phyloP scores from a whole-genome alignment of 2,329 filamentous ascomycete genomes.

The Colletotrichum karsti region DNA sequence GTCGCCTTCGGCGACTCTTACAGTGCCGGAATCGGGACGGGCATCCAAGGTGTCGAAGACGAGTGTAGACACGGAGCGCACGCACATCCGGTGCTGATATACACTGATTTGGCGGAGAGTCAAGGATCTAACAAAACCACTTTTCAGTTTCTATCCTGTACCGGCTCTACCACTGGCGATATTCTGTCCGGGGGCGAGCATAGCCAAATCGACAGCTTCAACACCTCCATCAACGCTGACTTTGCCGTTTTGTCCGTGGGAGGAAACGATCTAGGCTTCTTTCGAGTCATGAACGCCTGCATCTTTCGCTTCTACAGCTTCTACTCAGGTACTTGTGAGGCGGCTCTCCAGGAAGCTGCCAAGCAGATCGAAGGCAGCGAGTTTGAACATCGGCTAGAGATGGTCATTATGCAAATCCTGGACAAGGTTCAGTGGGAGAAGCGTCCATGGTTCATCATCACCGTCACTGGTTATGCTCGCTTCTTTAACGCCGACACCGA shows the following conservation, averaged over 20 bases:
- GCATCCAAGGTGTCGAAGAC: slow-evolving; percentile 47
- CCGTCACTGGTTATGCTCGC: slow-evolving; percentile 56
- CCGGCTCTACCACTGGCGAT: slow-evolving; percentile 51
- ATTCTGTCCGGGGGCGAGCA: slow-evolving; percentile 43
- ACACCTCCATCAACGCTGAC: slow-evolving; percentile 45
- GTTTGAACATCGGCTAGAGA: slow-evolving; percentile 48
- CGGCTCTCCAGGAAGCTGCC: slow-evolving; percentile 45
- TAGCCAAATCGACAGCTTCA: slow-evolving; percentile 53
- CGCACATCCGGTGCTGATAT: slow-evolving; percentile 51
- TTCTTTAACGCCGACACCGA: slow-evolving; percentile 56
- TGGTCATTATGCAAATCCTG: slow-evolving; percentile 52
- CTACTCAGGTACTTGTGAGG: slow-evolving; percentile 54
- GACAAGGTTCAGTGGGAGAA: slow-evolving; percentile 54
- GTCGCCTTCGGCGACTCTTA: slow-evolving; percentile 56
- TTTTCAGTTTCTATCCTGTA: slow-evolving; percentile 57
- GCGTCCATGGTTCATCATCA: slow-evolving; percentile 49
- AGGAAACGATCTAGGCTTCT: slow-evolving; percentile 59
- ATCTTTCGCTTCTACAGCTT: slow-evolving; percentile 59
- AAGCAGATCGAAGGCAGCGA: slow-evolving; percentile 41
- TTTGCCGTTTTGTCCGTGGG: slow-evolving; percentile 57
- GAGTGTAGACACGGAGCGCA: slow-evolving; percentile 51
- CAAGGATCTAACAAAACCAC: slow-evolving; percentile 37
- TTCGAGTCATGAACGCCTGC: slow-evolving; percentile 58
- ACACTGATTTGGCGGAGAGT: slow-evolving; percentile 42
- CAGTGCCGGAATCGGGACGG: slow-evolving; percentile 57